Evolutionary conservation across 164 flowering plant genomes (phyloP), one percentile per base, ranked within the genome.

Genomic region (Berberis vulgaris): DNA sequence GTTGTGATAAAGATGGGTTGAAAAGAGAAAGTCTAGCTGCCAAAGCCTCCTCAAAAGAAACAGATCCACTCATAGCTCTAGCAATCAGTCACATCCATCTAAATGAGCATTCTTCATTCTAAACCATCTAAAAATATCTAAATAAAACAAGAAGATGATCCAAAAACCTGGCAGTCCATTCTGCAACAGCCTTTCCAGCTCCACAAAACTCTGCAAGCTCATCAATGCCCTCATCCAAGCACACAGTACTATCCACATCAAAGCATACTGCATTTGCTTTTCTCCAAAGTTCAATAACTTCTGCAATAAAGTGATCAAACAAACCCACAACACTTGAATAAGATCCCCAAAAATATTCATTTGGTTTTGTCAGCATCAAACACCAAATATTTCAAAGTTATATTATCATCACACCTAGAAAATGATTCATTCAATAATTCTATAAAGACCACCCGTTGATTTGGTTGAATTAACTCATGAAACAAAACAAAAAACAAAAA

Each of bases 121-220:
- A 60, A 41, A 41, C 2, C 41, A 63, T 40, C 40, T 3, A 7
- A 71, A 66, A 3, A 62, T 11, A 45, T n/a, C 59, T 26, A 10
- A 10, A 67, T 40, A 6, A n/a, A 54, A 54, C 7, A 44, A 59
- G 11, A 43, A 42, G 3, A 6, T n/a, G 13, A 66, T 45, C 57
- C 26, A 64, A 54, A 44, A 61, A 91, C 99, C 96, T 94, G 8
- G 91, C 85, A 43, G 99, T 95, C 99, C 97, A 89, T 65, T 95
- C 92, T 4, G 99, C 99, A 64, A 95, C 99, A 62, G 94, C 99
- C 72, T 86, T 82, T 68, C 99, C 99, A 66, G 97, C 97, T 71
- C 97, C 97, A 83, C 99, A 95, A 68, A 86, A 95, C 45, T 91
- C 97, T 2, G 99, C 99, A 73, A 95, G 83, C 69, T 95, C 97